Evolutionary conservation across 768 basidiomycete species (phyloP).

Genomic region (Dioszegia aurantiaca): DNA sequence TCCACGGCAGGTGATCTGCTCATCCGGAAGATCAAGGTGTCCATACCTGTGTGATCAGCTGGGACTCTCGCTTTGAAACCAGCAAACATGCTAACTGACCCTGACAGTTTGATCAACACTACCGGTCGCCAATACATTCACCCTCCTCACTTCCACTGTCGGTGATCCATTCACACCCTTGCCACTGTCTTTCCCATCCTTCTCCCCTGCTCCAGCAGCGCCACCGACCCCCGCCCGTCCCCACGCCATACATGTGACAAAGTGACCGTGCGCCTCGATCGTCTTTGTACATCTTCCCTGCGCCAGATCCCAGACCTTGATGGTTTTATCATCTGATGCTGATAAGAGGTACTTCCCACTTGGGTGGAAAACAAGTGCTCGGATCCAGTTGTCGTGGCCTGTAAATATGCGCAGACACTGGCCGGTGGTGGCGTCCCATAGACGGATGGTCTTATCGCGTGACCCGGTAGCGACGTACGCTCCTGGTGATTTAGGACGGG

Average conservation of each 20-base stretch:
- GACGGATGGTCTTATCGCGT: conserved; percentile 83
- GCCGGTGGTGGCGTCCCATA: conserved; percentile 84
- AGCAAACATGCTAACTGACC: conserved; percentile 31
- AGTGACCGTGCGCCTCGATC: conserved; percentile 81
- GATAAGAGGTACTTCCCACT: conserved; percentile 86
- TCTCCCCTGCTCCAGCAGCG: conserved; percentile 1
- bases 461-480: conserved; percentile 75
- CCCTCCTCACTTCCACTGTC: conserved; percentile 44
- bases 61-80: background rate
- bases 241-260: conserved; percentile 79
- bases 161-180: conserved; percentile 16
- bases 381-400: conserved; percentile 80
- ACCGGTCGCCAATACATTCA: conserved; percentile 58
- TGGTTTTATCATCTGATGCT: conserved; percentile 85
- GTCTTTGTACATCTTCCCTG: conserved; percentile 82
- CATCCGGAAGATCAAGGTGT: conserved; percentile 8
- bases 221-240: conserved; percentile 57
- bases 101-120: conserved; percentile 57
- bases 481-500: conserved; percentile 54
- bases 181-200: conserved; percentile 28
- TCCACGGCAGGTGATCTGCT: too few species aligned
- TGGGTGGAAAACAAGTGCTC: conserved; percentile 83
- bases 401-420: conserved; percentile 76
- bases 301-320: conserved; percentile 82
- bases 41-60: conserved; percentile 20